Conservation (phyloP, 2,329 filamentous ascomycete genomes). For the Pyricularia pennisetigena region DNA sequence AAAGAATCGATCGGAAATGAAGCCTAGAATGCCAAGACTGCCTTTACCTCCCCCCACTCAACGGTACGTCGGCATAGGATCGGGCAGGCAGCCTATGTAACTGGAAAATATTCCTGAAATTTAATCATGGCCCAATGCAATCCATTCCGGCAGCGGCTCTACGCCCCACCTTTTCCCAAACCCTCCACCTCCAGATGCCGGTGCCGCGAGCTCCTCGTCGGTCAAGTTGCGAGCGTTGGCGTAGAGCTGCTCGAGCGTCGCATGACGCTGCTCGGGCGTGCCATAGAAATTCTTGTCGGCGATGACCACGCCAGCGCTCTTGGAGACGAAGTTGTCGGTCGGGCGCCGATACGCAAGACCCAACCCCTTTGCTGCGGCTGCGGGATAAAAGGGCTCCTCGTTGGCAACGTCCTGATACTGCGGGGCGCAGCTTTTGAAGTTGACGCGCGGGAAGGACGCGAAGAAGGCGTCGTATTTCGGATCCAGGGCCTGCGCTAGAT, state of each 20-base stretch:
- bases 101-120: neutral
- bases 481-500: neutral
- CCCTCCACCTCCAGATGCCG: neutral
- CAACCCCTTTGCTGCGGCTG: neutral
- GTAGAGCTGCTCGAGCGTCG: neutral
- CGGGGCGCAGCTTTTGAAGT: constrained; percentile 2
- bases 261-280: neutral
- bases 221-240: neutral
- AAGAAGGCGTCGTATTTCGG: constrained; percentile 2
- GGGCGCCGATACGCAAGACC: neutral
- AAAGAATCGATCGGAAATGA: neutral
- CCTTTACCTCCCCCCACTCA: neutral
- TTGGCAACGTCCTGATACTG: constrained; percentile 2
- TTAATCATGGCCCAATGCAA: neutral
- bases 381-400: constrained; percentile 4
- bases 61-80: neutral
- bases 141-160: neutral
- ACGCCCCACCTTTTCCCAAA: neutral
- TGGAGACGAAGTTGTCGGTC: neutral
- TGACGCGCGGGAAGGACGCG: neutral
- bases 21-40: neutral
- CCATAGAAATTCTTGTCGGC: neutral
- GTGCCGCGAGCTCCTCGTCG: neutral
- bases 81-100: neutral
- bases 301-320: neutral